These are phyloP conservation scores for Henckelia pumila DNA, from an alignment of 257 asterid species.

Conservation along the genomic window DNA sequence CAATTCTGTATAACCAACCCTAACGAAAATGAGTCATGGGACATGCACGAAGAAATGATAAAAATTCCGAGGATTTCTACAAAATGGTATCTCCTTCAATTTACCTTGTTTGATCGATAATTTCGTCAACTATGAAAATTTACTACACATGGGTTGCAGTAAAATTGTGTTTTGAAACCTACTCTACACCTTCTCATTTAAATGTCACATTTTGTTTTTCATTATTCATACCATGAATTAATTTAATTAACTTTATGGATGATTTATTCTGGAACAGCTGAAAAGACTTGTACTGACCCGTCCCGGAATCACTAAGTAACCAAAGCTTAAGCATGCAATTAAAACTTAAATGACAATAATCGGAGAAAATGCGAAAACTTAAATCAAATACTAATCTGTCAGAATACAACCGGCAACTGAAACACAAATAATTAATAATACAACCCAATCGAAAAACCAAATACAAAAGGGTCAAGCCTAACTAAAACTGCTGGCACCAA, in stretches of 20 bases:
- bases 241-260: neutral
- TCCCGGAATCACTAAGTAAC: too few species aligned
- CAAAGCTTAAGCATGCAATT: too few species aligned
- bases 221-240: neutral
- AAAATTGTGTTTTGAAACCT: neutral
- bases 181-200: neutral
- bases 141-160: neutral
- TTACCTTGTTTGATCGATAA: neutral
- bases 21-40: slow-evolving; percentile 80
- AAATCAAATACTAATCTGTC: too few species aligned
- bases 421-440: too few species aligned
- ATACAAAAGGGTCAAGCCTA: too few species aligned
- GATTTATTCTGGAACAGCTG: slow-evolving; percentile 45
- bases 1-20: slow-evolving; percentile 89
- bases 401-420: too few species aligned
- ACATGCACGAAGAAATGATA: slow-evolving; percentile 94
- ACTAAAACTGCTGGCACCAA: too few species aligned
- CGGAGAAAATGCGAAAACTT: too few species aligned
- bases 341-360: too few species aligned
- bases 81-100: neutral
- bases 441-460: too few species aligned
- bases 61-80: neutral
- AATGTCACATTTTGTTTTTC: neutral
- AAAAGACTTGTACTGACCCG: too few species aligned
- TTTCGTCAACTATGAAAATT: neutral